Conservation (phyloP, 768 basidiomycete species). For the Boletus speciosus region DNA sequence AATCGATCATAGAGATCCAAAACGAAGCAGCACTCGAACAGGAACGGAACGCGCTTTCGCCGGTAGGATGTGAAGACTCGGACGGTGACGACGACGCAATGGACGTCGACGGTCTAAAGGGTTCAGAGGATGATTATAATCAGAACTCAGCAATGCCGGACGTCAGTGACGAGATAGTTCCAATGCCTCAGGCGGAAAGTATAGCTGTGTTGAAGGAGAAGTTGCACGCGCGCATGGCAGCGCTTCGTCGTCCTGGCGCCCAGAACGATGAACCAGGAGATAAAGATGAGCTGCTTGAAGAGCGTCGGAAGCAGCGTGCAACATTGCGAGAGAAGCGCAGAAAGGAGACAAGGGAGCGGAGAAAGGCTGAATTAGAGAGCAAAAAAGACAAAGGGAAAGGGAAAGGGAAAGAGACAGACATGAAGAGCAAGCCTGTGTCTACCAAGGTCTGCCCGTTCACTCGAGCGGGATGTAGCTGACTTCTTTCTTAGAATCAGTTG, state of each 20-base stretch:
- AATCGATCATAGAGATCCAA: conserved; percentile 71
- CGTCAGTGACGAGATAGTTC: conserved; percentile 40
- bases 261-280: conserved; percentile 47
- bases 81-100: conserved; percentile 24
- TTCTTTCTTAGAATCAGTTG: conserved; percentile 53
- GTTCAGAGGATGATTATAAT: conserved; percentile 13
- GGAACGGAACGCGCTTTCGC: conserved; percentile 29
- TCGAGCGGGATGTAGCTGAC: neutral
- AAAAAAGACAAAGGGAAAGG: conserved; percentile 49
- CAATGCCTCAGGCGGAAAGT: conserved; percentile 63
- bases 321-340: conserved; percentile 81
- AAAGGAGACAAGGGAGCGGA: conserved; percentile 84
- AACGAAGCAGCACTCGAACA: conserved; percentile 42
- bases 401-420: conserved; percentile 50
- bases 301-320: conserved; percentile 71
- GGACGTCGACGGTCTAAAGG: conserved; percentile 32
- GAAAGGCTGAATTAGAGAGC: conserved; percentile 57
- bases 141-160: neutral
- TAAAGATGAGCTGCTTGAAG: conserved; percentile 80
- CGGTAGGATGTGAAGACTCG: conserved; percentile 25
- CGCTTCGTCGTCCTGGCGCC: conserved; percentile 50
- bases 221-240: conserved; percentile 69
- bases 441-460: conserved; percentile 47
- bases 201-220: conserved; percentile 67
- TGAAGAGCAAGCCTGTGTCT: conserved; percentile 39